These are phyloP conservation scores for Fusarium penzigii DNA, from an alignment of 2,329 filamentous ascomycete genomes.

Conservation along the genomic window DNA sequence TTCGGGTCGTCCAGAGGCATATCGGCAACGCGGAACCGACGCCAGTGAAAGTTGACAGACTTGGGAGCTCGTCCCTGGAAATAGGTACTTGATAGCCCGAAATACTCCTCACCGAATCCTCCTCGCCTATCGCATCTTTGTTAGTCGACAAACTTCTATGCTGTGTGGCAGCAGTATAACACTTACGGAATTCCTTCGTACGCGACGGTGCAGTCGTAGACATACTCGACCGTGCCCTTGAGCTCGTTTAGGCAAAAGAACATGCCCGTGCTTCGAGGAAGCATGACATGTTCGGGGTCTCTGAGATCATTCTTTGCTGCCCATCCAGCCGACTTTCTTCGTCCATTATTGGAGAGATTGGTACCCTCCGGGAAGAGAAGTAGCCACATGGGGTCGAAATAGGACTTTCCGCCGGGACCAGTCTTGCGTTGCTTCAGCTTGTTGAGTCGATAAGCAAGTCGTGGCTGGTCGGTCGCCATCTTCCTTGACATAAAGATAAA, in stretches of 20 bases:
- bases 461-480: conserved; percentile 76
- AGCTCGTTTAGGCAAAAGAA: conserved; percentile 79
- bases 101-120: conserved; percentile 86
- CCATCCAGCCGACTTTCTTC: conserved; percentile 72
- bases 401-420: conserved; percentile 55
- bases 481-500: conserved; percentile 94
- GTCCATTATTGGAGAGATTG: conserved; percentile 71
- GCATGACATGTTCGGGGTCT: conserved; percentile 72
- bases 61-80: conserved; percentile 87
- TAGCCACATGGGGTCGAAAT: conserved; percentile 83
- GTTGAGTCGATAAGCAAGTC: conserved; percentile 71
- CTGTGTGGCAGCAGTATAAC: not conserved
- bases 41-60: conserved; percentile 96
- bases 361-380: conserved; percentile 87
- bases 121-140: conserved; percentile 56
- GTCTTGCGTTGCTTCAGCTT: conserved; percentile 63
- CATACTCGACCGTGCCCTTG: conserved; percentile 72
- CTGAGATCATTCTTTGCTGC: conserved; percentile 72
- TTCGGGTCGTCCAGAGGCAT: conserved; percentile 77
- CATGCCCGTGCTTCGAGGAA: conserved; percentile 79
- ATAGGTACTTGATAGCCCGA: conserved; percentile 83
- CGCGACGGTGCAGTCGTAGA: conserved; percentile 92
- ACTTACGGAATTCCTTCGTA: conserved; percentile 93
- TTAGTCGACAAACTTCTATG: conserved; percentile 13
- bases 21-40: conserved; percentile 75